Conservation (phyloP, 2,329 filamentous ascomycete genomes). For the Zymoseptoria brevis region DNA sequence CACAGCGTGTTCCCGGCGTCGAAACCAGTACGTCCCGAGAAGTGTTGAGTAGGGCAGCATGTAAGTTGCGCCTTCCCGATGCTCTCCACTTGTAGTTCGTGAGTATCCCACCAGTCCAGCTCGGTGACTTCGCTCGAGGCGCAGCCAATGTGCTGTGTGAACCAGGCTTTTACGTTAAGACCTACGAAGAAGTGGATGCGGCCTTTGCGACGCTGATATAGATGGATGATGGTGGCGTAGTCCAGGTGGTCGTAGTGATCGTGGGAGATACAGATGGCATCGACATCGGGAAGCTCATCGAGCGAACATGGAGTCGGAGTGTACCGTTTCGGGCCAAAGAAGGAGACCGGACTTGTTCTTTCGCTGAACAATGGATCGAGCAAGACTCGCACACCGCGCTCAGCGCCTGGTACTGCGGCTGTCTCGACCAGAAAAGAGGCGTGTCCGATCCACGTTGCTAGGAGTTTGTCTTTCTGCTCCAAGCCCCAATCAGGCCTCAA, state of each 20-base stretch:
- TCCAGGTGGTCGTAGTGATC: conserved; percentile 52
- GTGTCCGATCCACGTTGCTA: conserved; percentile 47
- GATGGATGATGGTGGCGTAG: conserved; percentile 35
- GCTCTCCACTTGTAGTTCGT: conserved; percentile 28
- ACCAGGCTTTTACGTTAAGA: conserved; percentile 34
- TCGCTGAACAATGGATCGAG: conserved; percentile 49
- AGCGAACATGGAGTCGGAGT: conserved; percentile 44
- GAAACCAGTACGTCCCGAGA: conserved; percentile 36
- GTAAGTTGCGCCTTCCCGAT: conserved; percentile 35
- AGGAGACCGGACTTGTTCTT: conserved; percentile 40
- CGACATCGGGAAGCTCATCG: conserved; percentile 44
- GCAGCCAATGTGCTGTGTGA: conserved; percentile 33
- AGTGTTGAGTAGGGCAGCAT: conserved; percentile 43
- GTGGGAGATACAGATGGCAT: conserved; percentile 47
- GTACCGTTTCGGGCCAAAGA: conserved; percentile 45
- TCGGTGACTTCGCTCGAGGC: conserved; percentile 36
- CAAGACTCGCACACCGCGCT: conserved; percentile 39
- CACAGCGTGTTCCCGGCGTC: conserved; percentile 38
- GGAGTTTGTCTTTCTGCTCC: conserved; percentile 26
- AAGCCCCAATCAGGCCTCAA: conserved; percentile 35
- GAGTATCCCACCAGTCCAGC: conserved; percentile 45
- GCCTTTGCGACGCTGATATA: conserved; percentile 33
- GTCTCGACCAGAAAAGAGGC: conserved; percentile 44
- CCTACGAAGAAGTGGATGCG: conserved; percentile 37
- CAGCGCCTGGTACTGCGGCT: conserved; percentile 21